phyloP scores from a whole-genome alignment of 805 yeast species.

The Schwanniomyces yamadae region DNA sequence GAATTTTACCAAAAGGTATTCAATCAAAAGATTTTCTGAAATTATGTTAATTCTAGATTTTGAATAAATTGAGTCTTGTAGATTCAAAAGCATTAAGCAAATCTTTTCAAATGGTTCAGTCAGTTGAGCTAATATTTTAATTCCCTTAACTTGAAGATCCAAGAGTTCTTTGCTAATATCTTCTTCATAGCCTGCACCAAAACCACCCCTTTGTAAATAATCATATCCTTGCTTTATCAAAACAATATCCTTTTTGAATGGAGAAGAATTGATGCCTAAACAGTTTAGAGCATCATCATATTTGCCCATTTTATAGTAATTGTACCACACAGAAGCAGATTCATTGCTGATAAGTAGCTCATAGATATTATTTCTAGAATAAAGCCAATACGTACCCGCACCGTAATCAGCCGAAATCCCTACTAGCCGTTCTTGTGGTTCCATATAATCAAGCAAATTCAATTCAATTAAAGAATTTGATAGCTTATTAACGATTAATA shows the following conservation, averaged over 20 bases:
- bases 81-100: constrained; percentile 48
- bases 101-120: constrained; percentile 68
- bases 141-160: constrained; percentile 40
- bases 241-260: constrained; percentile 28
- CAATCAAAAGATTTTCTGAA: constrained; percentile 29
- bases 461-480: constrained; percentile 11
- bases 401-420: constrained; percentile 32
- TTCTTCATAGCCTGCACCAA: constrained; percentile 24
- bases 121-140: constrained; percentile 54
- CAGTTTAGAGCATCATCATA: constrained; percentile 64
- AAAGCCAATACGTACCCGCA: constrained; percentile 72
- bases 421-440: constrained; percentile 12
- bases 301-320: constrained; percentile 37
- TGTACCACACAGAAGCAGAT: constrained; percentile 70
- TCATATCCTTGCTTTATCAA: constrained; percentile 40
- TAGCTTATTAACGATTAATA: constrained; percentile 31
- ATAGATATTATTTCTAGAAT: constrained; percentile 55
- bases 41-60: constrained; percentile 1
- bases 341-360: constrained; percentile 75
- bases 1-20: constrained; percentile 34
- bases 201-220: constrained; percentile 31
- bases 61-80: constrained; percentile 7
- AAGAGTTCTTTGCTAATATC: constrained; percentile 15
- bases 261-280: constrained; percentile 16
- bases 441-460: constrained; percentile 3